These are phyloP conservation scores for Xylaria nigripes DNA, from an alignment of 495 filamentous ascomycete genomes.

Conservation along the genomic window DNA sequence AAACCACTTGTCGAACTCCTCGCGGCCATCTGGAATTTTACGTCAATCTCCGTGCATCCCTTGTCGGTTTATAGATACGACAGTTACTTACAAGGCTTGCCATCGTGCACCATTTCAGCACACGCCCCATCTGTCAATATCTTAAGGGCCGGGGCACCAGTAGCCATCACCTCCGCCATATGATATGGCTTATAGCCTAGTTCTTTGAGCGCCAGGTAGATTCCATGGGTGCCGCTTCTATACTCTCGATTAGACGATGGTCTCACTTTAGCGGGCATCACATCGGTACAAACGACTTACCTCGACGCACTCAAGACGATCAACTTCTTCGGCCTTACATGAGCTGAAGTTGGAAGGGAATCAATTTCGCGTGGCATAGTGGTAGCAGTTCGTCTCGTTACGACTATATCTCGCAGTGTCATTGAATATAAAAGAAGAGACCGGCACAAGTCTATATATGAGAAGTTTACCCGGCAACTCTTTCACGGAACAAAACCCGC, in stretches of 20 bases:
- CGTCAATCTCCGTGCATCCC: background rate
- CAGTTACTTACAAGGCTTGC: constrained; percentile 20
- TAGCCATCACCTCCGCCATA: constrained; percentile 18
- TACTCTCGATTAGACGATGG: constrained; percentile 4
- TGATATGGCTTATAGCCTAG: constrained; percentile 26
- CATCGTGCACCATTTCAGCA: constrained; percentile 18
- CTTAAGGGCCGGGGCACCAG: constrained; percentile 8
- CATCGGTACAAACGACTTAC: constrained; percentile 8
- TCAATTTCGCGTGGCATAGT: constrained; percentile 22
- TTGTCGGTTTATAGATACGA: background rate
- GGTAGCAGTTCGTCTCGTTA: background rate
- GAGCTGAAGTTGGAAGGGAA: constrained; percentile 15
- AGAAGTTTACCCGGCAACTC: too few relatives aligned
- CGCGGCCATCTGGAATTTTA: constrained; percentile 18
- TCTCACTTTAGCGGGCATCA: too few relatives aligned
- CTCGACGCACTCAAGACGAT: constrained; percentile 23
- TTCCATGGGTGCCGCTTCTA: constrained; percentile 25
- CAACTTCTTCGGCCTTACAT: constrained; percentile 23
- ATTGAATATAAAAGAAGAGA: background rate
- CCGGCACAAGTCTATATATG: too few relatives aligned
- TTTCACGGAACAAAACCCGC: too few relatives aligned
- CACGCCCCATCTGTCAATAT: constrained; percentile 17
- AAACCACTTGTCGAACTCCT: constrained; percentile 29
- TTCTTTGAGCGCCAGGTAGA: constrained; percentile 21
- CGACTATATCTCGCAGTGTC: background rate